Conservation (phyloP, 192 early-diverging fungal genomes). For the Physocladia obscura region DNA sequence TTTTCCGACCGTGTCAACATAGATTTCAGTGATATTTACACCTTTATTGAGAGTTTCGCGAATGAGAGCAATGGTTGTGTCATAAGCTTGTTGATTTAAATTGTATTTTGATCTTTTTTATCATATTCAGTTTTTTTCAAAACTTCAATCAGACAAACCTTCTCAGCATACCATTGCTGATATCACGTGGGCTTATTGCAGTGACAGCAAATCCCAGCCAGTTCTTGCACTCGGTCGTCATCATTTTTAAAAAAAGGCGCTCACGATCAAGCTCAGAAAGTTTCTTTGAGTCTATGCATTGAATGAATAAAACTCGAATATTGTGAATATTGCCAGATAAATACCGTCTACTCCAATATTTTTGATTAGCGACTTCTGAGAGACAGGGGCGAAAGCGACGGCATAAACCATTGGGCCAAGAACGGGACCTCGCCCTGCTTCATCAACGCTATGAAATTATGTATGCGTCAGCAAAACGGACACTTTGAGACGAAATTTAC, state of each 20-base stretch:
- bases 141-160: slow-evolving; percentile 46
- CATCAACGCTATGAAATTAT: slow-evolving; percentile 89
- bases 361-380: slow-evolving; percentile 63
- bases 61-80: slow-evolving; percentile 88
- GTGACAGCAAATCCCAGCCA: slow-evolving; percentile 83
- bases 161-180: slow-evolving; percentile 87
- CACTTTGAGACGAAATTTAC: too few species aligned
- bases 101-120: slow-evolving; percentile 76
- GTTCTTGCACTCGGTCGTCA: slow-evolving; percentile 45
- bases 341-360: slow-evolving; percentile 80
- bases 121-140: not conserved
- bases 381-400: slow-evolving; percentile 73
- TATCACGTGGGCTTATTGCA: slow-evolving; percentile 84
- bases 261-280: slow-evolving; percentile 76
- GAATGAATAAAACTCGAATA: not conserved
- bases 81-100: slow-evolving; percentile 89
- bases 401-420: slow-evolving; percentile 98
- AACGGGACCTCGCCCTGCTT: slow-evolving; percentile 95
- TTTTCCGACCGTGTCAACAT: slow-evolving; percentile 94
- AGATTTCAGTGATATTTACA: slow-evolving; percentile 77
- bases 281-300: slow-evolving; percentile 99
- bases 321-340: too few species aligned
- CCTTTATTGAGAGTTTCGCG: slow-evolving; percentile 58
- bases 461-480: too few species aligned
- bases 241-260: slow-evolving; percentile 58